Percentiles rank a stretch among this genome's conserved stretches.
Evolutionary conservation across 2,329 filamentous ascomycete genomes (phyloP).

Genomic region (Pseudogymnoascus sp.): DNA sequence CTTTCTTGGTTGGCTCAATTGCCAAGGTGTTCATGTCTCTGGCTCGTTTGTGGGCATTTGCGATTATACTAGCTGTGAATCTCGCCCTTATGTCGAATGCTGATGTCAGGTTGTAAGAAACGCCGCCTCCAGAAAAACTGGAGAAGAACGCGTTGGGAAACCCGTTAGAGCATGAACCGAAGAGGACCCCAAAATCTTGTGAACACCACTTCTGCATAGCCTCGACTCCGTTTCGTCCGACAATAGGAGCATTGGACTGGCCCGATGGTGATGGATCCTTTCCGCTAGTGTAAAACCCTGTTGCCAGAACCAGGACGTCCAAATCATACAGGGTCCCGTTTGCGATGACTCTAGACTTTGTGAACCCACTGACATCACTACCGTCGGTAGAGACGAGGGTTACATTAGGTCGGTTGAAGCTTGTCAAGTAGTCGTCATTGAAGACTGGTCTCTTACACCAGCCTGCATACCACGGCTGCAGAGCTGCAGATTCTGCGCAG

Average conservation of each 20-base stretch:
- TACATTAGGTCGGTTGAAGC: slow-evolving; percentile 54
- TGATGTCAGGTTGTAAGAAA: slow-evolving; percentile 28
- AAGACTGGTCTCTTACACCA: slow-evolving; percentile 60
- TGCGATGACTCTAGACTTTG: slow-evolving; percentile 38
- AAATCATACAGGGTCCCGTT: slow-evolving; percentile 41
- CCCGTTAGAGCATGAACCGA: slow-evolving; percentile 40
- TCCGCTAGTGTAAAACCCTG: slow-evolving; percentile 34
- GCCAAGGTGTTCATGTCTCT: too few relatives aligned
- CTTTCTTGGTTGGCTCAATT: too few relatives aligned
- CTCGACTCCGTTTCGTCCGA: slow-evolving; percentile 37
- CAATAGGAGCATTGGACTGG: slow-evolving; percentile 32
- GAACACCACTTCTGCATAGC: slow-evolving; percentile 39
- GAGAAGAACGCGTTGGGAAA: slow-evolving; percentile 51
- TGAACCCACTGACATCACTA: slow-evolving; percentile 42
- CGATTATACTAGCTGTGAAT: too few relatives aligned
- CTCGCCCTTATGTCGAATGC: too few relatives aligned
- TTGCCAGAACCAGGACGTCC: slow-evolving; percentile 40
- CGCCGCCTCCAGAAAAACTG: slow-evolving; percentile 35
- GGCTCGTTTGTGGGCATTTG: too few relatives aligned
- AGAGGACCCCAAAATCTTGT: slow-evolving; percentile 41
- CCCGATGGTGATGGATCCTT: slow-evolving; percentile 24
- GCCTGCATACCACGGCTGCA: slow-evolving; percentile 52
- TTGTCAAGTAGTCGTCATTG: slow-evolving; percentile 50
- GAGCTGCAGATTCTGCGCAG: slow-evolving; percentile 45
- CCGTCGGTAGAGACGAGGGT: slow-evolving; percentile 54